Conservation (phyloP, 73 alveolate species). For the Paramecium bursaria region DNA sequence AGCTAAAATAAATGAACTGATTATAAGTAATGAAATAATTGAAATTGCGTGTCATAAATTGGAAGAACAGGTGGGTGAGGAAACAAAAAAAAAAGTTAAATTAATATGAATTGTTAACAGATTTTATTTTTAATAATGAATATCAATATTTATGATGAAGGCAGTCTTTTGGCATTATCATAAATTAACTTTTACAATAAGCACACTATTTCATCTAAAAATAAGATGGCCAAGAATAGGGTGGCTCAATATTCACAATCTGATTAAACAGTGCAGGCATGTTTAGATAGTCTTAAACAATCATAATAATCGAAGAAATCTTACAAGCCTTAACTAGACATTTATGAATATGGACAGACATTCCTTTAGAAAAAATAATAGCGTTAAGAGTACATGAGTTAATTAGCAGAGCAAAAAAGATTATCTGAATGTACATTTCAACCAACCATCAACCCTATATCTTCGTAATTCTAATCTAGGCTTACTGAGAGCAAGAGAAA, state of each 20-base stretch:
- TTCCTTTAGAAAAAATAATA: conserved; percentile 20
- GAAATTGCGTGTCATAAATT: conserved; percentile 36
- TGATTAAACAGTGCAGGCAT: not conserved
- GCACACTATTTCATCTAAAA: conserved; percentile 26
- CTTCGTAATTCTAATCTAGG: no score
- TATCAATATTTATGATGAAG: conserved; percentile 55
- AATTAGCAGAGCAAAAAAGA: no score
- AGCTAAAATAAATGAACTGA: conserved; percentile 15
- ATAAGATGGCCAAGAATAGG: not conserved
- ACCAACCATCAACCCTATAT: no score
- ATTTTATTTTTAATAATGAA: conserved; percentile 22
- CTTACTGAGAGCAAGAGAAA: no score
- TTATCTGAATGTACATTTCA: no score
- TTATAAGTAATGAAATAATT: conserved; percentile 1
- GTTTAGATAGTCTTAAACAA: not conserved
- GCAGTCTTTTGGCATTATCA: conserved; percentile 7
- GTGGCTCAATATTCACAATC: conserved; percentile 19
- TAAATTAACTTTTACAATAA: conserved; percentile 15
- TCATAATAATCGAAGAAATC: no score
- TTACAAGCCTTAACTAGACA: no score
- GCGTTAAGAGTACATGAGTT: conserved; percentile 23
- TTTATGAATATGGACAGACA: conserved; percentile 31
- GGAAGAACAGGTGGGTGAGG: conserved; percentile 12
- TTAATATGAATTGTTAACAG: conserved; percentile 27
- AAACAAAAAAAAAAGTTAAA: conserved; percentile 14